Evolutionary conservation across 768 basidiomycete species (phyloP).

Genomic region (Mycena venus): DNA sequence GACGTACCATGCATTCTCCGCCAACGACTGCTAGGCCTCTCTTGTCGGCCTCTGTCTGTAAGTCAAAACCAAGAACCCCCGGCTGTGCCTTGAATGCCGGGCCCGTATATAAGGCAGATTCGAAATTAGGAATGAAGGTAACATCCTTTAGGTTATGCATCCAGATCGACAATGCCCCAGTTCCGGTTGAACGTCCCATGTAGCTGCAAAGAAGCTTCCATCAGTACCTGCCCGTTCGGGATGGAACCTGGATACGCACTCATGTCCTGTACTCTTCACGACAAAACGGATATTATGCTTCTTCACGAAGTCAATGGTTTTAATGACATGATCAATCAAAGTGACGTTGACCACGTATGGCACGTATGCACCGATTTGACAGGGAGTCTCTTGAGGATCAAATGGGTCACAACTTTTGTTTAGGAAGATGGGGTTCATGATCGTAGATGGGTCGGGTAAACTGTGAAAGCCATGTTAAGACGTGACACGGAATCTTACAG

Average conservation of each 20-base stretch:
- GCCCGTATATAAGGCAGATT: slow-evolving; percentile 22
- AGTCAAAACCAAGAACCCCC: slow-evolving; percentile 21
- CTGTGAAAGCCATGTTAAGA: neutral
- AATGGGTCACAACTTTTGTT: slow-evolving; percentile 41
- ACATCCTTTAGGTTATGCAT: slow-evolving; percentile 27
- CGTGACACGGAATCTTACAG: neutral
- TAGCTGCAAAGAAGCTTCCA: slow-evolving; percentile 20
- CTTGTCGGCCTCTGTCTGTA: slow-evolving; percentile 21
- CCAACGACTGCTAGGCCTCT: slow-evolving; percentile 23
- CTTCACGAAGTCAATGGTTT: slow-evolving; percentile 31
- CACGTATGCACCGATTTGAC: slow-evolving; percentile 34
- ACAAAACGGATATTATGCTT: slow-evolving; percentile 36
- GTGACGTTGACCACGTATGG: slow-evolving; percentile 31
- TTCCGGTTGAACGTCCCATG: slow-evolving; percentile 27
- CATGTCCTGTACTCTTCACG: slow-evolving; percentile 36
- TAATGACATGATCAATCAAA: neutral
- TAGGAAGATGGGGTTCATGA: slow-evolving; percentile 33
- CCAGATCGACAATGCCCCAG: slow-evolving; percentile 25
- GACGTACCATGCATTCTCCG: slow-evolving; percentile 25
- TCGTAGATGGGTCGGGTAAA: slow-evolving; percentile 23
- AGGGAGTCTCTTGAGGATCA: slow-evolving; percentile 20
- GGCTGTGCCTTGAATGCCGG: slow-evolving; percentile 24
- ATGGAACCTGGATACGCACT: slow-evolving; percentile 10
- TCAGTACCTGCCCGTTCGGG: neutral
- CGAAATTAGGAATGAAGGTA: slow-evolving; percentile 18